Percentiles rank a stretch among this genome's conserved stretches.
Conservation (phyloP, 2,329 filamentous ascomycete genomes). For the Scedosporium dehoogii region DNA sequence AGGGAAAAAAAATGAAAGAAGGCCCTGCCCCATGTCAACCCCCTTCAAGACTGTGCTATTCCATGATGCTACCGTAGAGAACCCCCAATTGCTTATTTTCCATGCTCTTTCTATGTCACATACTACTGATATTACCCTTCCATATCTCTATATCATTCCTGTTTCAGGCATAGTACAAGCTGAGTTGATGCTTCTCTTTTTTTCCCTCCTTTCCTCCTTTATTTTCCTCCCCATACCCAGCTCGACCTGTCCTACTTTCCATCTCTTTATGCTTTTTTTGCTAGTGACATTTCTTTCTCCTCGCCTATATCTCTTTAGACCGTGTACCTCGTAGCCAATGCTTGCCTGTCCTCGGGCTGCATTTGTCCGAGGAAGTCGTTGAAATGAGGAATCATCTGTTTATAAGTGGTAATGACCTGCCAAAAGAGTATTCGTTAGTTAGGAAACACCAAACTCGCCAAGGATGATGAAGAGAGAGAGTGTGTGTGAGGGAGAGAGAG, state of each 20-base stretch:
- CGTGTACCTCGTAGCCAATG: slow-evolving; percentile 36
- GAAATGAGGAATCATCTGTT: slow-evolving; percentile 50
- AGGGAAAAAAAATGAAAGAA: slow-evolving; percentile 5
- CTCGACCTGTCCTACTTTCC: not conserved
- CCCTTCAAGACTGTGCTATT: not conserved
- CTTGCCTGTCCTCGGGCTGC: slow-evolving; percentile 37
- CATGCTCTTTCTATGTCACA: slow-evolving; percentile 1
- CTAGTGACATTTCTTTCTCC: not conserved
- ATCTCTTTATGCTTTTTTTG: not conserved
- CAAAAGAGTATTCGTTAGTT: slow-evolving; percentile 4
- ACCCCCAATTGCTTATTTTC: not conserved
- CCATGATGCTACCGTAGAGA: not conserved
- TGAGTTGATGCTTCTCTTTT: not conserved
- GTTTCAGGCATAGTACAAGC: not conserved
- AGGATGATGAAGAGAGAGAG: slow-evolving; percentile 9
- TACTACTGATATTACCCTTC: not conserved
- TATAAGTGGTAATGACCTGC: slow-evolving; percentile 44
- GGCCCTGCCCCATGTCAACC: not conserved
- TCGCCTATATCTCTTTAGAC: slow-evolving; percentile 19
- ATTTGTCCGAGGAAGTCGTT: slow-evolving; percentile 43
- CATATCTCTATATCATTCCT: not conserved
- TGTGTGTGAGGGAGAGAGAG: not conserved
- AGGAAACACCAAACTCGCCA: slow-evolving; percentile 7
- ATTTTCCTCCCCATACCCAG: not conserved
- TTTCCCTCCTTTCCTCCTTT: not conserved